phyloP scores from a whole-genome alignment of 345 rosid genomes.

The Eucalyptus camaldulensis region DNA sequence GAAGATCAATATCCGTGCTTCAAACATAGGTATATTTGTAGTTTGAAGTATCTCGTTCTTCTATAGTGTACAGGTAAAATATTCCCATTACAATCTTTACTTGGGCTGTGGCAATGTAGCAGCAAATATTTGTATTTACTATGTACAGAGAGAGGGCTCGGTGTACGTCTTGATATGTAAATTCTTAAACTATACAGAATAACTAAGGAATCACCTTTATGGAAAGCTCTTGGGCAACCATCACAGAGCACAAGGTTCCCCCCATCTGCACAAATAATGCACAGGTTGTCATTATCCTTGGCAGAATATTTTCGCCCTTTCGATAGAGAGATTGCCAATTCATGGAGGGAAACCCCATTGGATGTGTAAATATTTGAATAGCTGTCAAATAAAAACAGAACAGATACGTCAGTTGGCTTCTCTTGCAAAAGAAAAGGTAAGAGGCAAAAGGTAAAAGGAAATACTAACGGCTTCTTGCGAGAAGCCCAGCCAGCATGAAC shows the following conservation, averaged over 20 bases:
- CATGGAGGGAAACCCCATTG: slow-evolving; percentile 97
- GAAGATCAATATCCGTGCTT: neutral
- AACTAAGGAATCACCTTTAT: slow-evolving; percentile 14
- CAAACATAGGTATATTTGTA: neutral
- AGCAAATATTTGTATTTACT: neutral
- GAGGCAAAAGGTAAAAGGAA: neutral
- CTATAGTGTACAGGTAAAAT: neutral
- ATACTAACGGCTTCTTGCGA: slow-evolving; percentile 86
- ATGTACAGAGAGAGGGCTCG: neutral
- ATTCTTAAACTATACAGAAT: neutral
- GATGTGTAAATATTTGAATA: slow-evolving; percentile 90
- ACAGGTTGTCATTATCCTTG: slow-evolving; percentile 69
- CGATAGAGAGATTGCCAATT: slow-evolving; percentile 77
- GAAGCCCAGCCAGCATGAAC: slow-evolving; percentile 99
- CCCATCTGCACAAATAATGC: slow-evolving; percentile 94
- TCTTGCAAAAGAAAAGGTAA: neutral
- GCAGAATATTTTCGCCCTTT: slow-evolving; percentile 62
- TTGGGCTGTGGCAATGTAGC: neutral
- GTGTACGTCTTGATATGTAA: neutral
- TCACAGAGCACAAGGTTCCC: slow-evolving; percentile 90
- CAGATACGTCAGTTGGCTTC: neutral
- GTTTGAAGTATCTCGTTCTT: neutral
- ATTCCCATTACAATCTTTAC: neutral
- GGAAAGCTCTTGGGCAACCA: slow-evolving; percentile 98
- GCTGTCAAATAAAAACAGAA: slow-evolving; percentile 29